A percentile compares a stretch with the other conserved stretches of the same genome.
Conservation (phyloP, 768 basidiomycete genomes). For the Rhizopogon vinicolor region DNA sequence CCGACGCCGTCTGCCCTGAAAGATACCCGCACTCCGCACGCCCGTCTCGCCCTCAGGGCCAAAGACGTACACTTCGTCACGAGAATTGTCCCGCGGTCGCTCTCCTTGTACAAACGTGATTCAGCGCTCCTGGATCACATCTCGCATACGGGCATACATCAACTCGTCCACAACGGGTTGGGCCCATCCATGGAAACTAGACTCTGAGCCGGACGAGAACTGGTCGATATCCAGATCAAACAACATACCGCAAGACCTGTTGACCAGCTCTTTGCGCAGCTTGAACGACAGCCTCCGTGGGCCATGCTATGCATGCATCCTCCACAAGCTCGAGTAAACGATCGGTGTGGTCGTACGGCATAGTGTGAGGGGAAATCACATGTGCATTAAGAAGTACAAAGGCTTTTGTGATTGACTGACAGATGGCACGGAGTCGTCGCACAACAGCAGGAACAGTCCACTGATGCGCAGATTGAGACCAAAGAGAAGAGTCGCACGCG, state of each 20-base stretch:
- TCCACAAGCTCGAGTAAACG: slow-evolving; percentile 70
- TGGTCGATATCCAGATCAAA: slow-evolving; percentile 51
- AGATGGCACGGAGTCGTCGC: slow-evolving; percentile 68
- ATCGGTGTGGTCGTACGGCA: slow-evolving; percentile 62
- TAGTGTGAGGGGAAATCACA: slow-evolving; percentile 59
- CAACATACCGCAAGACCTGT: slow-evolving; percentile 74
- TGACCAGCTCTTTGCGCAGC: slow-evolving; percentile 46
- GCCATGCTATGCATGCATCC: slow-evolving; percentile 74
- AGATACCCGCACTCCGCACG: slow-evolving; percentile 60
- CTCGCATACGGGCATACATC: slow-evolving; percentile 61
- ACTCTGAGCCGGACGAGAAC: slow-evolving; percentile 9
- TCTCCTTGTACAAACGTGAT: slow-evolving; percentile 71
- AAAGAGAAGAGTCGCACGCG: slow-evolving; percentile 57
- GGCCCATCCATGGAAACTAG: slow-evolving; percentile 42
- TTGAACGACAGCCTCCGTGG: slow-evolving; percentile 58
- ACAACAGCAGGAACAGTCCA: slow-evolving; percentile 63
- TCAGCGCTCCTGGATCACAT: slow-evolving; percentile 72
- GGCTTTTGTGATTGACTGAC: slow-evolving; percentile 62
- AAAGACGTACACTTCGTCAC: slow-evolving; percentile 68
- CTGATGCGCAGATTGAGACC: slow-evolving; percentile 52
- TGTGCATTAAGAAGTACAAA: slow-evolving; percentile 62
- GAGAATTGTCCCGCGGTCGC: slow-evolving; percentile 57
- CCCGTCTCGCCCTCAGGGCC: slow-evolving; percentile 82
- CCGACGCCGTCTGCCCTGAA: slow-evolving; percentile 58
- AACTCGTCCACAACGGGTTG: slow-evolving; percentile 59